A percentile compares a stretch with the other conserved stretches of the same genome.
Conservation (phyloP, 139 green algal genomes). For the Chlamydomonas urium region DNA sequence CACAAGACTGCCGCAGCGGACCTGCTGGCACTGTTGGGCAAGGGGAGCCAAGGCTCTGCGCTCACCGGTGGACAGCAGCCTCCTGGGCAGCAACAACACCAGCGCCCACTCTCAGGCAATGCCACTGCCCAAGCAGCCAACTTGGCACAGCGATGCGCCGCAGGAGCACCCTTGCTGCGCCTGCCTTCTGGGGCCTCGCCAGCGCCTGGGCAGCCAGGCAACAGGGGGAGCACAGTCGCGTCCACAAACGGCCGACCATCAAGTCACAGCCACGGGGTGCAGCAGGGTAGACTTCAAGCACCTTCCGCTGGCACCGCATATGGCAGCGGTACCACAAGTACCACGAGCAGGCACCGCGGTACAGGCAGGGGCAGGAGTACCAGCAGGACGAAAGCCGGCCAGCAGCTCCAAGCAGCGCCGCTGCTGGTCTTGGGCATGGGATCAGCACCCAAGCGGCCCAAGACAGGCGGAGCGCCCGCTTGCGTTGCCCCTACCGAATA, state of each 20-base stretch:
- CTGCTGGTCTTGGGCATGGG: background rate
- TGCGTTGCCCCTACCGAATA: background rate
- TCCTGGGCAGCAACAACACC: too few relatives aligned
- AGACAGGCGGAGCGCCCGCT: background rate
- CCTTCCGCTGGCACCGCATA: background rate
- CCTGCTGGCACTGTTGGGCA: too few relatives aligned
- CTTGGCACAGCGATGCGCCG: background rate
- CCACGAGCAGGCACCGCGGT: too few relatives aligned
- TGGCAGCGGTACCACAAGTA: background rate
- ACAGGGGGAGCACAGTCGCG: too few relatives aligned
- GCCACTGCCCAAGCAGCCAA: background rate
- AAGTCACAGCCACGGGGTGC: background rate
- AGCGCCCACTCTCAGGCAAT: too few relatives aligned
- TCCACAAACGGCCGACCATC: too few relatives aligned
- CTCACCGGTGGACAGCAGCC: too few relatives aligned
- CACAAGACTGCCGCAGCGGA: too few relatives aligned
- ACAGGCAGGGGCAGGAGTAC: too few relatives aligned
- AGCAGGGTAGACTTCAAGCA: background rate
- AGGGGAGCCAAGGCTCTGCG: too few relatives aligned
- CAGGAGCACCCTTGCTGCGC: background rate
- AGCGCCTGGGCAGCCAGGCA: background rate
- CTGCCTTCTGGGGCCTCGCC: background rate
- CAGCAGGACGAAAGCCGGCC: background rate
- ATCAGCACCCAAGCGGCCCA: background rate
- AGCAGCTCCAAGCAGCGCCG: background rate